Evolutionary conservation across 1,284 basidiomycete species (phyloP).

Genomic region (Cryptococcus maquisensis): DNA sequence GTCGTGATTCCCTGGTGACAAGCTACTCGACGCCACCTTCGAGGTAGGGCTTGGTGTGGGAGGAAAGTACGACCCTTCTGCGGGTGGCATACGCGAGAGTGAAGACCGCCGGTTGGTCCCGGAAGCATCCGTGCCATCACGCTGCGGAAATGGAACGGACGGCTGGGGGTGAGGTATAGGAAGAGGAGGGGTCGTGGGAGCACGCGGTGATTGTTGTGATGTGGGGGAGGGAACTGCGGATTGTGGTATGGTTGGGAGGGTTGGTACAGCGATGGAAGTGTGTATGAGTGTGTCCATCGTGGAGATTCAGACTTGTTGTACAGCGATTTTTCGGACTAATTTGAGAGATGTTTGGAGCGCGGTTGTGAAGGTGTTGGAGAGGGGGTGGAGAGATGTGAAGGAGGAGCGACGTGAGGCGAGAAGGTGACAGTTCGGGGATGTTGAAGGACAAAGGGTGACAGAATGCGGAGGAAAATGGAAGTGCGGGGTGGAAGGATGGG

Average conservation of each 20-base stretch:
- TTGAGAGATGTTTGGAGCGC: too few species aligned
- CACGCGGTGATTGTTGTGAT: constrained; percentile 8
- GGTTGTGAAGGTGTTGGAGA: too few species aligned
- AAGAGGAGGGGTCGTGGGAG: neutral
- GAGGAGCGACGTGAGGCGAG: too few species aligned
- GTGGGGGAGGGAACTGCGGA: constrained; percentile 26
- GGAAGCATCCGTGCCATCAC: neutral
- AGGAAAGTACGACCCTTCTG: constrained; percentile 26
- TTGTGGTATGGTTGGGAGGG: constrained; percentile 22
- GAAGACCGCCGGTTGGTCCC: constrained; percentile 7
- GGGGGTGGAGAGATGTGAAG: too few species aligned
- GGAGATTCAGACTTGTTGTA: neutral
- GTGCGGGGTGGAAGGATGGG: too few species aligned
- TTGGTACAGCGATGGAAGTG: constrained; percentile 11
- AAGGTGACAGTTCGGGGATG: too few species aligned
- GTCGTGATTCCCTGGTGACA: constrained; percentile 10
- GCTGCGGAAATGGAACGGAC: neutral
- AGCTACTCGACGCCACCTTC: constrained; percentile 11
- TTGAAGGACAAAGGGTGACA: too few species aligned
- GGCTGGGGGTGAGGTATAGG: neutral
- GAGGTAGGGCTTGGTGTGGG: neutral
- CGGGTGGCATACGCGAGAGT: constrained; percentile 13
- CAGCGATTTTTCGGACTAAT: too few species aligned
- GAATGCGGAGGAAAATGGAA: too few species aligned
- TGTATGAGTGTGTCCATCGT: constrained; percentile 7